Evolutionary conservation across 2,329 filamentous ascomycete species (phyloP).

Genomic region (Mollisiaceae sp.): DNA sequence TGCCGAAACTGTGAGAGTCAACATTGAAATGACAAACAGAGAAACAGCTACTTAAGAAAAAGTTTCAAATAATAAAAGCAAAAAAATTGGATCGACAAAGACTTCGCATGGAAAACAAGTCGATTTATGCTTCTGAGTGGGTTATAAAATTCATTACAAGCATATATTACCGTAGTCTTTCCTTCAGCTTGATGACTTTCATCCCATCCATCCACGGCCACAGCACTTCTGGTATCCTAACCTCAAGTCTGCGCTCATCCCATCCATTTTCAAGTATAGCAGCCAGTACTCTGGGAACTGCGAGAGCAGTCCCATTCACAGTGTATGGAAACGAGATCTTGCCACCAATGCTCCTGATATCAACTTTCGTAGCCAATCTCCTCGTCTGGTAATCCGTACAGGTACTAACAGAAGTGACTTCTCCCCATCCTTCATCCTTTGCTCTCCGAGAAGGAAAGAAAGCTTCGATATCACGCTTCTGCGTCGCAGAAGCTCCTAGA

Average conservation of each 20-base stretch:
- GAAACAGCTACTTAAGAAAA: too few species aligned
- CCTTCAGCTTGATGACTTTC: slow-evolving; percentile 57
- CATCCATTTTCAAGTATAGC: slow-evolving; percentile 91
- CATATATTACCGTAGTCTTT: slow-evolving; percentile 6
- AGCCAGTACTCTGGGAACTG: slow-evolving; percentile 86
- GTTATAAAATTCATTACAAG: background rate
- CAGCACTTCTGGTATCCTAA: slow-evolving; percentile 79
- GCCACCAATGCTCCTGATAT: slow-evolving; percentile 53
- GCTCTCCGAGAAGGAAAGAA: slow-evolving; percentile 82
- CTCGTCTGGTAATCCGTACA: slow-evolving; percentile 95
- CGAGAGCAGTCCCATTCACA: slow-evolving; percentile 91
- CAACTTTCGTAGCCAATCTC: slow-evolving; percentile 76
- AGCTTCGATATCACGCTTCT: slow-evolving; percentile 93
- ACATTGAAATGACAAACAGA: too few species aligned
- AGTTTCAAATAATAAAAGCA: too few species aligned
- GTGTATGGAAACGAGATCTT: slow-evolving; percentile 82
- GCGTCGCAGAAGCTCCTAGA: slow-evolving; percentile 83
- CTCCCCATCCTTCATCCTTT: slow-evolving; percentile 80
- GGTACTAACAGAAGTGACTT: slow-evolving; percentile 87
- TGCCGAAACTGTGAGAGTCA: background rate
- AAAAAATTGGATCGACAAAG: too few species aligned
- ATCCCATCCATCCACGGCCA: slow-evolving; percentile 83
- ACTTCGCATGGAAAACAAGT: background rate
- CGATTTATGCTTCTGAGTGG: background rate
- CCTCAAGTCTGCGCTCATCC: slow-evolving; percentile 70